Base-by-base conservation (phyloP, 306 rosid genomes). In the Cucurbita moschata region DNA sequence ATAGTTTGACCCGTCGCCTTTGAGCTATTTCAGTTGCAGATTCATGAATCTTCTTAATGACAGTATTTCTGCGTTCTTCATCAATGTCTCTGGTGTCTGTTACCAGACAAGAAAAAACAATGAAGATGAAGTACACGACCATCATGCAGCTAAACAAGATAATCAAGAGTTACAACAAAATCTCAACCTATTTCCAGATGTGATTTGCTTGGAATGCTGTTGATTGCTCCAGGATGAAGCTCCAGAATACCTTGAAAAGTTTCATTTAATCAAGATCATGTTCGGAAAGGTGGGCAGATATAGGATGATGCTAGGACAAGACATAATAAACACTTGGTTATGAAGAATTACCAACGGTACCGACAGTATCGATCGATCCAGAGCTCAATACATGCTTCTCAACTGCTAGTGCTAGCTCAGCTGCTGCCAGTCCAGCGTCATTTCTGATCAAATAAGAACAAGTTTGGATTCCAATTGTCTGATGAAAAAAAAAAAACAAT, bases 401-500 rank as follows among this genome's bases (percentile, higher is more conserved):
- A 46, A 94, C 95, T 77, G 96, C 92, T 51, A 90, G 81, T 14
- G 90, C 95, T 79, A 94, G 83, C 80, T 94, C 99, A 64, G 97
- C 87, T 16, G 96, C 95, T 50, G 99, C 97, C n/a, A 94, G 84
- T 74, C 99, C 99, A 42, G 97, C 99, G 77, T 94, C 96, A 53
- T 89, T 94, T 86, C 98, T 94, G 85, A n/a, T 23, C 58, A n/a
- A 53, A 53, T 53, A 53, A 53, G 30, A 26, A 44, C 5, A 49
- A 53, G 58, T 53, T 53, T 53, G 23, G 18, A 10, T 53, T 53
- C 58, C 26, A 53, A 16, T 53, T 53, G 58, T 53, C n/a, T 7
- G 23, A 53, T 53, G 21, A n/a, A 53, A 53, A 53, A n/a, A n/a
- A 52, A 19, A 52, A 13, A 52, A 21, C 8, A 16, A 51, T 51